Percentiles rank a stretch among this genome's conserved stretches.
phyloP scores from a whole-genome alignment of 179 eudicot genomes.

The Dionaea muscipula region DNA sequence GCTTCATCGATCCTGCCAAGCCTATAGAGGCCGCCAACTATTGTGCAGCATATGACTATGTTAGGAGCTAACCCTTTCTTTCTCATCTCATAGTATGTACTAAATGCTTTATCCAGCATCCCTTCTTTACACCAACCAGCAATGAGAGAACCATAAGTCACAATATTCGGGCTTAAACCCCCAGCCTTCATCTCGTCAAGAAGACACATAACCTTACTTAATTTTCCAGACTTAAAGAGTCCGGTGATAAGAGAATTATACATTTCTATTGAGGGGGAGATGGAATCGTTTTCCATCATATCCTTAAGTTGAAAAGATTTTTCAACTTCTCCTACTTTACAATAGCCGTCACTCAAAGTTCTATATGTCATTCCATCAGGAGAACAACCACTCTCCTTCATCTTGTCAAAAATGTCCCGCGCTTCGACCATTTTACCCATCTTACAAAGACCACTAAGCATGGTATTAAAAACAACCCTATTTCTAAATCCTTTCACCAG shows the following conservation, averaged over 20 bases:
- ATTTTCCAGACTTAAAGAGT: conserved; percentile 33
- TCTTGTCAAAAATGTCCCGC: conserved; percentile 40
- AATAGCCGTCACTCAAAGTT: conserved; percentile 44
- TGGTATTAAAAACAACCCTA: conserved; percentile 36
- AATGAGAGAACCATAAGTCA: conserved; percentile 55
- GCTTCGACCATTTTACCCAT: conserved; percentile 59
- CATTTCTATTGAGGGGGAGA: conserved; percentile 43
- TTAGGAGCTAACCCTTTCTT: conserved; percentile 42
- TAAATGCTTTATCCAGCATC: conserved; percentile 37
- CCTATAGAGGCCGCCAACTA: conserved; percentile 42
- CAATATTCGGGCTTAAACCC: conserved; percentile 31
- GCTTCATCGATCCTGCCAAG: conserved; percentile 42
- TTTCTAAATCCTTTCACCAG: conserved; percentile 38
- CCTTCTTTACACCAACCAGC: conserved; percentile 57
- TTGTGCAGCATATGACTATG: conserved; percentile 31
- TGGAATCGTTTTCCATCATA: conserved; percentile 29
- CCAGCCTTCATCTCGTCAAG: conserved; percentile 30
- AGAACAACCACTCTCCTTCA: conserved; percentile 49
- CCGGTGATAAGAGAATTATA: conserved; percentile 49
- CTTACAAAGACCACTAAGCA: conserved; percentile 72
- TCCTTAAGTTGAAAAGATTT: conserved; percentile 37
- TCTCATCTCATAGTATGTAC: conserved; percentile 39
- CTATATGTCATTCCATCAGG: conserved; percentile 50
- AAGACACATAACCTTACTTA: conserved; percentile 22
- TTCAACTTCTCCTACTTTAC: conserved; percentile 40